Base-by-base conservation (phyloP, 306 rosid species). In the Boehmeria nivea region DNA sequence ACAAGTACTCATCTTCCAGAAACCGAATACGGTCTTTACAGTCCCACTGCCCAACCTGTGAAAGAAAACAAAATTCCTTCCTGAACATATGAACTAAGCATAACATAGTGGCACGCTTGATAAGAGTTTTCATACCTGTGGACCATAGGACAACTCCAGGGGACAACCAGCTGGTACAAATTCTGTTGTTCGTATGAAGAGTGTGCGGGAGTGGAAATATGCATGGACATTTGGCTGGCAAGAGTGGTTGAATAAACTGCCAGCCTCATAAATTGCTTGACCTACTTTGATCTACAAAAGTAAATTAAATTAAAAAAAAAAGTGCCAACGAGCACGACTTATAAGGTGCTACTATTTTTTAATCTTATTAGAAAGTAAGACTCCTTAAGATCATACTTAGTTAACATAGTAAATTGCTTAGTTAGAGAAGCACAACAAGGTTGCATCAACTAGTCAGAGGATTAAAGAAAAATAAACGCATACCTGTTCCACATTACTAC, bases 221-320 rank as follows among this genome's bases (percentile, higher is more conserved):
- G 87, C 95, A 78, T 78, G 84, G 60, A 78, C 43, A 43, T 89
- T 89, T 64, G 97, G 97, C 61, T 59, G 76, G 72, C 97, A 85
- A 46, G 97, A 85, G 74, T 89, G 97, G 83, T 89, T 89, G 76
- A 85, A 85, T 66, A 78, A 69, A 76, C 97, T 89, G 38, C 93
- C 95, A 14, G 69, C 57, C 76, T 56, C 74, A 68, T 89, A 89
- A 64, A 89, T 83, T 76, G 93, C 95, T 61, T 89, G 87, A 28
- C 95, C 97, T 73, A 81, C 93, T 75, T 75, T 78, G 66, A 83
- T 82, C 95, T 89, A 48, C 38, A 42, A 61, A 52, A 78, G 60
- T 59, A 68, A 68, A 56, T n/a, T n/a, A n/a, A n/a, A n/a, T n/a
- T n/a, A n/a, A n/a, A n/a, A n/a, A n/a, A n/a, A n/a, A n/a, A n/a